A percentile compares a stretch with the other conserved stretches of the same genome.
phyloP scores from a whole-genome alignment of 2,329 filamentous ascomycete species.

The Ramularia endophylla region DNA sequence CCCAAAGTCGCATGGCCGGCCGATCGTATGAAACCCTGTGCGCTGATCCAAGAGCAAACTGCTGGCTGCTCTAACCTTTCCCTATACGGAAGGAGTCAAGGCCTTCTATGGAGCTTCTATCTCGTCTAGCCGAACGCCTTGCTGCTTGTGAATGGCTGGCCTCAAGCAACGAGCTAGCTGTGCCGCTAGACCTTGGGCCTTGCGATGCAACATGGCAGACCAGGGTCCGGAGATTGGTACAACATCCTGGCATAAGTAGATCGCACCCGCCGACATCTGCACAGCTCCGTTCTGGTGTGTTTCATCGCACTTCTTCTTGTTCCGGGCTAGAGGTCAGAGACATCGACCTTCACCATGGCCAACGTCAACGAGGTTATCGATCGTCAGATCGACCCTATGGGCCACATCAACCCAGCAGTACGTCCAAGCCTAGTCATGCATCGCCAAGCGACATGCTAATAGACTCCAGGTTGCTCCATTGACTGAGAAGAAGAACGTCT shows the following conservation, averaged over 20 bases:
- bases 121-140: neutral
- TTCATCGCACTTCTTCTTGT: slow-evolving; percentile 4
- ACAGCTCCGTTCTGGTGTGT: neutral
- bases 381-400: slow-evolving; percentile 28
- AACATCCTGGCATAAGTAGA: neutral
- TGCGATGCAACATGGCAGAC: neutral
- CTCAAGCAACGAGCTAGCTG: slow-evolving; percentile 2
- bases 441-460: neutral
- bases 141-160: slow-evolving; percentile 2
- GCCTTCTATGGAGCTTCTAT: slow-evolving; percentile 4
- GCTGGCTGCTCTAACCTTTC: neutral
- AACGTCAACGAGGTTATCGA: slow-evolving; percentile 30
- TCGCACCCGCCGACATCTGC: neutral
- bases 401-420: slow-evolving; percentile 23
- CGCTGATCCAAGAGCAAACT: neutral
- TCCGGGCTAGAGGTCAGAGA: slow-evolving; percentile 5
- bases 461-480: slow-evolving; percentile 28
- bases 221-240: neutral
- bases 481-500: slow-evolving; percentile 34
- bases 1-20: slow-evolving; percentile 1
- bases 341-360: slow-evolving; percentile 16
- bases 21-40: slow-evolving; percentile 1
- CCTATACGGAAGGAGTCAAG: slow-evolving; percentile 5
- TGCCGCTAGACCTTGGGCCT: neutral
- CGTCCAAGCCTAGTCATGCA: neutral